Conservation (phyloP, 2,329 filamentous ascomycete genomes). For the Talaromyces sp. region DNA sequence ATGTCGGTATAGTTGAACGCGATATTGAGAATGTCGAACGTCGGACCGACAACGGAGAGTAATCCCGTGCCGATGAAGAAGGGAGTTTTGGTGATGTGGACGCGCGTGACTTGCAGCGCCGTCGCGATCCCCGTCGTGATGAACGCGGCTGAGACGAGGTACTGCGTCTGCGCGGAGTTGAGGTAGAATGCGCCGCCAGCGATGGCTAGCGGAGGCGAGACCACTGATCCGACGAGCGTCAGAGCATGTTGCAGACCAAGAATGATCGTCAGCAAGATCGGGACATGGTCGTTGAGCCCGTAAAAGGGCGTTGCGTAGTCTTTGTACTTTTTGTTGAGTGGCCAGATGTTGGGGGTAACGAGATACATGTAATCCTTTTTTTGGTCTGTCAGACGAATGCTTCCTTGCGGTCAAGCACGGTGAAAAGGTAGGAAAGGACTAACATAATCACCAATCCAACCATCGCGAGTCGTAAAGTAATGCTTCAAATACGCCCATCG, state of each 20-base stretch:
- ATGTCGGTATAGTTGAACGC: slow-evolving; percentile 71
- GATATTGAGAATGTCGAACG: slow-evolving; percentile 71
- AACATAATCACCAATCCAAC: slow-evolving; percentile 49
- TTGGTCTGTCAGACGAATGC: neutral
- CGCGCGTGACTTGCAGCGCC: slow-evolving; percentile 70
- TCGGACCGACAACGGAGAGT: slow-evolving; percentile 74
- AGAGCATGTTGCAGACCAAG: slow-evolving; percentile 76
- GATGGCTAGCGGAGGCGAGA: slow-evolving; percentile 74
- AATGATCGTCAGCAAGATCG: slow-evolving; percentile 67
- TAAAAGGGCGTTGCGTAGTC: slow-evolving; percentile 69
- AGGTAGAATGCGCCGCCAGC: slow-evolving; percentile 61
- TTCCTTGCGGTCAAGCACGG: no score
- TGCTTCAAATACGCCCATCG: slow-evolving; percentile 25
- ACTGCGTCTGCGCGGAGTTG: slow-evolving; percentile 59
- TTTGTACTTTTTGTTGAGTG: slow-evolving; percentile 47
- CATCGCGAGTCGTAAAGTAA: slow-evolving; percentile 34
- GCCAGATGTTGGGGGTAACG: slow-evolving; percentile 53
- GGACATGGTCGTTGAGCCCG: slow-evolving; percentile 75
- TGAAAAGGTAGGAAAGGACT: neutral
- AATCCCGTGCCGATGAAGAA: slow-evolving; percentile 76
- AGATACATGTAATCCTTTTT: slow-evolving; percentile 51
- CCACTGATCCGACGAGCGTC: slow-evolving; percentile 71
- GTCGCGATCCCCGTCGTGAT: slow-evolving; percentile 76
- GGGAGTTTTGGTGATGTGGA: slow-evolving; percentile 68
- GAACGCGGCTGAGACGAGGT: slow-evolving; percentile 72